A percentile compares a stretch with the other conserved stretches of the same genome.
Evolutionary conservation across 768 basidiomycete genomes (phyloP).

Genomic region (Sporobolomyces pararoseus): DNA sequence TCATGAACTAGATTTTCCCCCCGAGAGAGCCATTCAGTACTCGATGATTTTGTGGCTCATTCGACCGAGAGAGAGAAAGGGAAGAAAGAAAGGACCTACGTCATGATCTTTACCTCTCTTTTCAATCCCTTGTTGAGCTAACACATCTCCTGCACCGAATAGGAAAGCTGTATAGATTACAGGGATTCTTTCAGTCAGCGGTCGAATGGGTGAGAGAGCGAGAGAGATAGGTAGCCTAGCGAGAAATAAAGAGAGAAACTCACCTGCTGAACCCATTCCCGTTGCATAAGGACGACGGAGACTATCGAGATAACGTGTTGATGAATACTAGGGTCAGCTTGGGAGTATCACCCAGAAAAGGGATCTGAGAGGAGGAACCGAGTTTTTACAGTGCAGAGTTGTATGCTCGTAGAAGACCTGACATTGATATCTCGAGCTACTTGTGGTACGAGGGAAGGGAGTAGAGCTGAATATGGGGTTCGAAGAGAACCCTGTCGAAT

Average conservation of each 20-base stretch:
- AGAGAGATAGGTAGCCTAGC: neutral
- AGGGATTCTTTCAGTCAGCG: neutral
- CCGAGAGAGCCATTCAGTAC: neutral
- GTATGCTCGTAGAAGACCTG: constrained; percentile 33
- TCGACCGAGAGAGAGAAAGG: neutral
- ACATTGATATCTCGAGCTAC: constrained; percentile 2
- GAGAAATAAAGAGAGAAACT: neutral
- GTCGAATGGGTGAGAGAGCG: neutral
- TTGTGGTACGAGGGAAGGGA: neutral
- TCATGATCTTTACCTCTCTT: constrained; percentile 69
- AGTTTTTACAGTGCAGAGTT: constrained; percentile 30
- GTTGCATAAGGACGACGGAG: constrained; percentile 33
- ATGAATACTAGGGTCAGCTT: no score
- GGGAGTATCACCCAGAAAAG: neutral
- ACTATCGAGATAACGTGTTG: neutral
- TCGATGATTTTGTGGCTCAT: no score
- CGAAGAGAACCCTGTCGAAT: no score
- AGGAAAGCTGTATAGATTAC: constrained; percentile 24
- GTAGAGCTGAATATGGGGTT: neutral
- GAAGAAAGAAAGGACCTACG: constrained; percentile 40
- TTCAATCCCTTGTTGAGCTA: constrained; percentile 84
- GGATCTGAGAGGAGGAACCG: neutral
- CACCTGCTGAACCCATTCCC: constrained; percentile 28
- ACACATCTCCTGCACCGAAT: constrained; percentile 56
- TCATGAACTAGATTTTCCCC: neutral